Conservation (phyloP, 352 stramenopile species). For the Phytophthora quininea region DNA sequence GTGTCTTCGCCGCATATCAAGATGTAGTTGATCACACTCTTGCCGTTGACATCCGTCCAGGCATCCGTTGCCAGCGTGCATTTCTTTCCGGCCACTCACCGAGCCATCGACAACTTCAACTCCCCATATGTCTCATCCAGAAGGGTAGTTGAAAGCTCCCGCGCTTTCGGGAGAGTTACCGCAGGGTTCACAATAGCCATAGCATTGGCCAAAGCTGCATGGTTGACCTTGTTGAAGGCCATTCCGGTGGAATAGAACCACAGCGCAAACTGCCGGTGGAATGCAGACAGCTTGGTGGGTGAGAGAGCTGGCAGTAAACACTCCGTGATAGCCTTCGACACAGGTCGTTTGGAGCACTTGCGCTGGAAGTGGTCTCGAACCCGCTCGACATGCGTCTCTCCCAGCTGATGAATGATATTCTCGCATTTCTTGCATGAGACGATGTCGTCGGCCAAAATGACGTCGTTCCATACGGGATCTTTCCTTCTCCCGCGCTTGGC, state of each 20-base stretch:
- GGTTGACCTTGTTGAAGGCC: slow-evolving; percentile 14
- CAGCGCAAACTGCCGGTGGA: no score
- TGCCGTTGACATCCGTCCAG: slow-evolving; percentile 17
- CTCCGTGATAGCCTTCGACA: neutral
- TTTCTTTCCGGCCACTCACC: no score
- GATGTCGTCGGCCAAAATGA: slow-evolving; percentile 2
- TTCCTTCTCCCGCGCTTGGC: slow-evolving; percentile 4
- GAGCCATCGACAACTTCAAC: slow-evolving; percentile 1
- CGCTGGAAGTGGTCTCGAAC: slow-evolving; percentile 2
- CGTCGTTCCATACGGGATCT: slow-evolving; percentile 13
- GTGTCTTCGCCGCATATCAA: neutral
- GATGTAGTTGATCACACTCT: slow-evolving; percentile 8
- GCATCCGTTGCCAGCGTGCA: neutral
- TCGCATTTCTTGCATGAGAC: slow-evolving; percentile 15
- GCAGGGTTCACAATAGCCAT: neutral
- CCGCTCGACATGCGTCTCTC: slow-evolving; percentile 11
- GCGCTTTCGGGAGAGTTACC: neutral
- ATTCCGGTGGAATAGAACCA: no score
- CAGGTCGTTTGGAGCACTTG: slow-evolving; percentile 9
- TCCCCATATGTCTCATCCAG: no score
- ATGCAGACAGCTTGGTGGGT: neutral
- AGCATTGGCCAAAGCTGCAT: neutral
- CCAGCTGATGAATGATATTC: slow-evolving; percentile 11
- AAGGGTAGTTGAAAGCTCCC: no score
- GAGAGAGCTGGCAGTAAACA: slow-evolving; percentile 2